Evolutionary conservation across 2,329 filamentous ascomycete genomes (phyloP), one percentile per base, ranked within the genome.

Genomic region (Aspergillus nomiae): DNA sequence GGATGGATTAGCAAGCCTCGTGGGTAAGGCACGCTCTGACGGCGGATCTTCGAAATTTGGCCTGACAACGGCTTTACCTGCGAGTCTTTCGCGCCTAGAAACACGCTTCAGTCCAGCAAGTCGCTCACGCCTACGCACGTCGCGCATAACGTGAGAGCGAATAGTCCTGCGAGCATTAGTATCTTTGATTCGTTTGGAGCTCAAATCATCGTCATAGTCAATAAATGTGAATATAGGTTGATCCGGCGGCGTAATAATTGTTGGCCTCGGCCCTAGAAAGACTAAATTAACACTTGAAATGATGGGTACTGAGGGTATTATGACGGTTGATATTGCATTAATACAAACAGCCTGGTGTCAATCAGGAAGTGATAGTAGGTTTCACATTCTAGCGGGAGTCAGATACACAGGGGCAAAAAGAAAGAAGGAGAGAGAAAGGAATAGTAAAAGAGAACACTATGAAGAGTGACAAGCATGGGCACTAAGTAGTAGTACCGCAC

Each of bases 81-180:
- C 41, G 11, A 65, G 65, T 55, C 54, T 67, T 41, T 72, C 76
- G 32, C 69, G 74, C 66, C 66, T 76, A 3, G 75, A 73, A 16
- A 70, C 70, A 56, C 78, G 69, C 64, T 78, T 80, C 43, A 75
- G 62, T 2, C 78, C 78, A 16, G 75, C 76, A 7, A 78, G 73
- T 58, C 74, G 69, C 64, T 80, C 78, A n/a, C 75, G 72, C 34
- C 76, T 74, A 45, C 78, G 78, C 19, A 80, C 78, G 66, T 79
- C 73, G 46, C 77, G 76, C 78, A 80, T 80, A 21, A 80, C 78
- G 74, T 80, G 78, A 16, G 78, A 80, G 19, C 78, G 75, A 54
- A 80, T 80, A 14, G 73, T 73, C 66, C 78, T 77, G 50, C 77
- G 74, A 34, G 77, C 76, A 64, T 76, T 74, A 58, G 70, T 71